Evolutionary conservation across 2,329 filamentous ascomycete species (phyloP), one percentile per base, ranked within the genome.

Genomic region (Thyridium curvatum): DNA sequence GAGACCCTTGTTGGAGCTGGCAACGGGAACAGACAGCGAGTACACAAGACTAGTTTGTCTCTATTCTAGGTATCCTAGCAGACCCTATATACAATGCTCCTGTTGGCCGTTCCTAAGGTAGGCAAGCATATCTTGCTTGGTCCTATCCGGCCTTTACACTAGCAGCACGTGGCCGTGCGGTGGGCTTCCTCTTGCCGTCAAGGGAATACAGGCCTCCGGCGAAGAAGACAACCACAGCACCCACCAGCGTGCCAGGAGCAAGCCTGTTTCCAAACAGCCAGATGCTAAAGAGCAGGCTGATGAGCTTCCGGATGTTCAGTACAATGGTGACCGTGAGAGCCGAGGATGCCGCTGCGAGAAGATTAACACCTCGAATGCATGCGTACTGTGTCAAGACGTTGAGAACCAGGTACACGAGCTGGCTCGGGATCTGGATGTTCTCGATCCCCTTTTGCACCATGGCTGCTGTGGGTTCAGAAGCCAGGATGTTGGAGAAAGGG

Each of bases 271-370:
- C 93, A 63, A 98, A 98, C 2, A 98, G 62, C 76, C 89, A 91
- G 42, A 97, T 94, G 51, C 90, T 96, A 42, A 97, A 61, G 45
- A 97, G 67, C 44, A 97, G 74, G 52, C 90, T 96, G 40, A 95
- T 84, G 15, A 98, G 70, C 63, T 98, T 98, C 50, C 93, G 78
- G 43, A 98, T 86, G 58, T 97, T 98, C 43, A 98, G 71, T 35
- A 97, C 89, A 51, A 98, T 94, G 2, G 91, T 96, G 17, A 98
- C 93, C 1, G 93, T 97, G 40, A 98, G 73, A 0, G 93, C 94
- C 4, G 90, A 91, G 4, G 87, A 87, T 39, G 83, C 84, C 1
- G 91, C 86, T 2, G 87, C 90, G 4, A 98, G 72, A n/a, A 95
- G 74, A 51, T 97, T 97, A 41, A 98, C 93, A 2, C 93, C 93